Base-by-base conservation (phyloP, 768 basidiomycete genomes). In the Rhizopogon roseolus region DNA sequence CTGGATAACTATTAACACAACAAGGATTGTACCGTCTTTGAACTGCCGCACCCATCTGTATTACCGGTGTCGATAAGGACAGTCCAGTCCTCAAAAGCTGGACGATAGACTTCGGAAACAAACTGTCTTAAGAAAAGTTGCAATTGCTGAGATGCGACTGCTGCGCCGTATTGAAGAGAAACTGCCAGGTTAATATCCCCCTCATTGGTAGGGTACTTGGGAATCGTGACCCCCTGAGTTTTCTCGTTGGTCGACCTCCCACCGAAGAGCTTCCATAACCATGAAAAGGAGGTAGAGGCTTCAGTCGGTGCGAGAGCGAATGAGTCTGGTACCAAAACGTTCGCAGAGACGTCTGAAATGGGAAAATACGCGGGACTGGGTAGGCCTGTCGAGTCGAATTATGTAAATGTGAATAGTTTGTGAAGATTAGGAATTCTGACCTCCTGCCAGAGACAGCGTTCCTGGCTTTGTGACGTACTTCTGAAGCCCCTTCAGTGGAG, bases 341-440 rank as follows among this genome's bases (percentile, higher is more conserved):
- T 74, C 13, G 79, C 83, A 2, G 79, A 78, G 41, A 93, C 58
- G 29, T 76, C 71, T 19, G 84, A 75, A 63, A 87, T 87, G 0
- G 88, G 87, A 65, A 89, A 92, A 64, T 84, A 85, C 0, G 75
- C 76, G 7, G 88, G 81, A 56, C 73, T 76, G 0, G 90, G 89
- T 25, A 87, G 62, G 10, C 87, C 87, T 85, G 39, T 32, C 25
- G 14, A 49, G 37, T 19, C 36, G 27, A 28, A n/a, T 44, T 10
- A n/a, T n/a, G n/a, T n/a, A 58, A 32, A 37, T 43, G 27, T 6
- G n/a, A 28, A 50, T 29, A 19, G 41, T 8, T 10, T 40, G 11
- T 4, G 41, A 62, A 37, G 43, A 32, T 9, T 28, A 19, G 8
- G 38, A 42, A 3, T 32, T 64, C 74, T 55, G 44, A 82, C 89